Evolutionary conservation across 2,329 filamentous ascomycete genomes (phyloP), one percentile per base, ranked within the genome.

Genomic region (Fusarium penzigii): DNA sequence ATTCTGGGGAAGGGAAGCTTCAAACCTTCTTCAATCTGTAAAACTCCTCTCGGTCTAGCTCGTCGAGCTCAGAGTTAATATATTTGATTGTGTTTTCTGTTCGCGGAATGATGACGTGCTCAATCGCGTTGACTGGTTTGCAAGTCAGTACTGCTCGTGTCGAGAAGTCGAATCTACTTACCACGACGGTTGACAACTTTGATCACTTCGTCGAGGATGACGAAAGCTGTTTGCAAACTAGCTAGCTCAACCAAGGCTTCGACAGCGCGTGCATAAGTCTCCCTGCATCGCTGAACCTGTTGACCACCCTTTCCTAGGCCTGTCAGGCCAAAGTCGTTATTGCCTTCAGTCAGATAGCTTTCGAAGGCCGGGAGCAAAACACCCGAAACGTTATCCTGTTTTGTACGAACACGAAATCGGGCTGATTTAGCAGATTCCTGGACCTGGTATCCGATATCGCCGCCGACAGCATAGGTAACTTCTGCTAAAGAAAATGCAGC

Each of bases 71-170:
- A 1, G 93, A 96, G 76, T 97, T 97, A 81, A 97, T 97, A 69
- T 97, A 99, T 76, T 96, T 97, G 78, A 99, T 99, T n/a, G 94
- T 99, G 68, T 97, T 99, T 72, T 99, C 94, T 13, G 94, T 99
- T 61, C 94, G 84, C 12, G 94, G 94, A 66, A 99, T 99, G 64
- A 99, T 97, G 64, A 99, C 90, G 72, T 95, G 89, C 73, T 94
- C 90, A 67, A 97, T 97, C 51, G 93, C 93, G 69, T 97, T 97
- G 16, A 97, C 93, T 90, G 17, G 48, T 10, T 14, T 57, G 42
- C 53, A 14, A 20, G 52, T 57, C 36, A 53, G 46, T 16, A n/a
- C 29, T 32, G 34, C n/a, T 8, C 11, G 20, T 6, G 29, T 12
- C 6, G 12, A n/a, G 9, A 11, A 12, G 11, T 17, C 10, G 5